Conservation (phyloP, 2,329 filamentous ascomycete genomes). For the Ceratocystiopsis sp. region DNA sequence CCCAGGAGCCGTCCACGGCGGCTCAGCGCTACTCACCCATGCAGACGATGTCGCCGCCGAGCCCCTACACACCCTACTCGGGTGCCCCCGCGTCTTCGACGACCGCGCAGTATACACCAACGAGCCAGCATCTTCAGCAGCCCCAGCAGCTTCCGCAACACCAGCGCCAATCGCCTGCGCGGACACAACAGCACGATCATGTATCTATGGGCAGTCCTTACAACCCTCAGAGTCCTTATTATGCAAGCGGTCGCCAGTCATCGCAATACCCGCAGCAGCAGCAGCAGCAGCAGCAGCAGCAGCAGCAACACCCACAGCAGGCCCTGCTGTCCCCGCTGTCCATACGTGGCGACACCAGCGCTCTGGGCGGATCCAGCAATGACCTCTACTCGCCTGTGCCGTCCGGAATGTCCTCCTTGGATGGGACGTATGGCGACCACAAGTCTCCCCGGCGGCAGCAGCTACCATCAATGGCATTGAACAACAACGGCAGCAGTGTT, state of each 20-base stretch:
- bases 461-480: slow-evolving; percentile 12
- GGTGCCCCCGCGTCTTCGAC: slow-evolving; percentile 25
- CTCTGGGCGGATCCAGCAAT: slow-evolving; percentile 43
- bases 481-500: slow-evolving; percentile 1
- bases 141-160: slow-evolving; percentile 4
- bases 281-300: slow-evolving; percentile 34
- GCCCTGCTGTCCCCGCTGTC: slow-evolving; percentile 48
- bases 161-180: slow-evolving; percentile 61
- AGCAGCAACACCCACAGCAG: slow-evolving; percentile 40
- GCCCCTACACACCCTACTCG: slow-evolving; percentile 60
- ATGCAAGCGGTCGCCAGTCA: slow-evolving; percentile 26
- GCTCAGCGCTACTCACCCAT: slow-evolving; percentile 92
- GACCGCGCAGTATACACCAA: slow-evolving; percentile 29
- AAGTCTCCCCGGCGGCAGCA: slow-evolving; percentile 35
- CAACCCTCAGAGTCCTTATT: slow-evolving; percentile 37
- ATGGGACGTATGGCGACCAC: slow-evolving; percentile 43
- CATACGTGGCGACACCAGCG: slow-evolving; percentile 28
- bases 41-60: slow-evolving; percentile 69
- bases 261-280: slow-evolving; percentile 4
- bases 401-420: slow-evolving; percentile 47
- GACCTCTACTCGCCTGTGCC: slow-evolving; percentile 45
- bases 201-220: slow-evolving; percentile 15
- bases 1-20: slow-evolving; percentile 62
- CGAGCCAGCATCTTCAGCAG: slow-evolving; percentile 15
- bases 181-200: slow-evolving; percentile 40